These are phyloP conservation scores for Brassica juncea DNA, from an alignment of 345 rosid species.

Conservation along the genomic window DNA sequence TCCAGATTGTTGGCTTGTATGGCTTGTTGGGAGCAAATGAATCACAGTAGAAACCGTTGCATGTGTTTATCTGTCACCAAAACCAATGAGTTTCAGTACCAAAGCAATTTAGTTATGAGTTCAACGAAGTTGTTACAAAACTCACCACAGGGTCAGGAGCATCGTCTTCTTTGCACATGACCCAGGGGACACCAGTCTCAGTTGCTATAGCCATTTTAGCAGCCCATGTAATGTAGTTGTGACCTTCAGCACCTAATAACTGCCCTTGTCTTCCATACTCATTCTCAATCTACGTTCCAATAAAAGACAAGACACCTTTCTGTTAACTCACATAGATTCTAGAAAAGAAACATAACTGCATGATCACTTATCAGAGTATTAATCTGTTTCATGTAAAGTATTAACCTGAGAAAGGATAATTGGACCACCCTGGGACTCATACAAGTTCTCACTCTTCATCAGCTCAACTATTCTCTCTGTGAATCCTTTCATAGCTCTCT, in stretches of 20 bases:
- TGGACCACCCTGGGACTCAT: constrained; percentile 96
- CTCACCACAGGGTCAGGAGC: constrained; percentile 97
- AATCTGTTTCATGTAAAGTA: background rate
- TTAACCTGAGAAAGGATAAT: constrained; percentile 94
- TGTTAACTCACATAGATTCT: constrained; percentile 21
- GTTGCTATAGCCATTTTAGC: constrained; percentile 89
- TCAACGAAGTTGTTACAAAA: background rate
- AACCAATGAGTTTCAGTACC: constrained; percentile 9
- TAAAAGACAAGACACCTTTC: background rate
- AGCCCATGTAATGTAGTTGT: constrained; percentile 90
- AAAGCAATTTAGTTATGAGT: constrained; percentile 2
- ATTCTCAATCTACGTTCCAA: constrained; percentile 78
- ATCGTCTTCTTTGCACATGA: constrained; percentile 99
- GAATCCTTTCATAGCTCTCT: constrained; percentile 94
- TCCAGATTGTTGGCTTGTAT: constrained; percentile 95
- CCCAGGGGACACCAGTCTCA: constrained; percentile 97
- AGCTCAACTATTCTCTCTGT: constrained; percentile 89
- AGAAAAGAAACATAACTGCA: background rate
- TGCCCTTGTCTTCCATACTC: constrained; percentile 92
- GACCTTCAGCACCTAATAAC: constrained; percentile 67
- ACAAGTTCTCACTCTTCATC: constrained; percentile 91
- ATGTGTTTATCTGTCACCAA: constrained; percentile 78
- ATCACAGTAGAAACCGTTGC: constrained; percentile 99
- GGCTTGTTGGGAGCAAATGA: constrained; percentile 90
- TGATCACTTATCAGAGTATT: constrained; percentile 5